Base-by-base conservation (phyloP, 257 asterid species). In the Orobanche coerulescens region DNA sequence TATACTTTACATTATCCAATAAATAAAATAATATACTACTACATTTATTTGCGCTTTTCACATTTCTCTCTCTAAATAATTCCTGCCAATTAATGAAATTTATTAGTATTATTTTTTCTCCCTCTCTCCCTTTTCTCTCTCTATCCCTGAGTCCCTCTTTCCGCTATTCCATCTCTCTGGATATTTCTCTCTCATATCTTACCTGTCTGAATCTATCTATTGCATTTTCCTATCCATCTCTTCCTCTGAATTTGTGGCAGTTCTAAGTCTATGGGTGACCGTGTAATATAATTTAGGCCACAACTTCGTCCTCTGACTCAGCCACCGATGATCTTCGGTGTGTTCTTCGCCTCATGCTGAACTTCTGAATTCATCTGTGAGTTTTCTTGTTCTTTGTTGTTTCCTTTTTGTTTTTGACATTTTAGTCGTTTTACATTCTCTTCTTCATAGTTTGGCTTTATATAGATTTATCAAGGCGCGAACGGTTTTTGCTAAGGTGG, bases 281-380 rank as follows among this genome's bases (percentile, higher is more conserved):
- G 70, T 71, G 78, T 50, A 69, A 56, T 65, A 68, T 63, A 22
- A 72, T 61, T 31, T 36, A 10, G 67, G 61, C 78, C 69, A 33
- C 76, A 65, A 60, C 73, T 66, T 58, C 61, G 30, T 73, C 62
- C 57, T 67, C 75, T 68, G 76, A 64, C 68, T 73, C 68, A 50
- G 76, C 75, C 83, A 71, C 81, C 83, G 90, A 77, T 79, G 83
- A 73, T 69, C 69, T 65, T 78, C 84, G 84, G 79, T 67, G 79
- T 66, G 65, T 67, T 73, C 69, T 72, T 58, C 67, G 28, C 56
- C 59, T 37, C 64, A 46, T 53, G 53, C 57, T 49, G 71, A 76
- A 37, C 65, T 61, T 72, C 65, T 70, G 58, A 77, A 70, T 68
- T 58, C 56, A 62, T 73, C 55, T 78, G 83, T 74, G 51, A 19